Conservation (phyloP, 1,284 basidiomycete genomes). For the Sporisorium exsertum region DNA sequence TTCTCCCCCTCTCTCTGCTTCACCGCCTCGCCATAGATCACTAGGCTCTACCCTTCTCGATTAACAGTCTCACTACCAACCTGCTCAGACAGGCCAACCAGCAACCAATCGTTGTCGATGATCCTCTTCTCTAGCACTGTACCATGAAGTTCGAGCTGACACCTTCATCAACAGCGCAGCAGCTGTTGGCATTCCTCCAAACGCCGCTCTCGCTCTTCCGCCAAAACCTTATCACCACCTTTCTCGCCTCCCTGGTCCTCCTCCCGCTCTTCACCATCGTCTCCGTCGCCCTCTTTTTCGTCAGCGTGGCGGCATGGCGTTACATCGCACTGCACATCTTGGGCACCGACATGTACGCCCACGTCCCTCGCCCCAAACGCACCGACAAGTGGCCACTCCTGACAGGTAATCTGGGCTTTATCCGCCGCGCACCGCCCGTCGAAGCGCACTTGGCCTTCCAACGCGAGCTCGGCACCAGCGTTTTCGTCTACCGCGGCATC, state of each 20-base stretch:
- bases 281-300: background rate
- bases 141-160: constrained; percentile 28
- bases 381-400: constrained; percentile 28
- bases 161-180: background rate
- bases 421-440: constrained; percentile 34
- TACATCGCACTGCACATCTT: constrained; percentile 29
- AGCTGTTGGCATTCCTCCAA: background rate
- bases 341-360: constrained; percentile 38
- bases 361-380: constrained; percentile 28
- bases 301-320: constrained; percentile 16
- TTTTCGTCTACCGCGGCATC: constrained; percentile 62
- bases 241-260: constrained; percentile 11
- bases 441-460: constrained; percentile 43
- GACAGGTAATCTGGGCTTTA: constrained; percentile 38
- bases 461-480: constrained; percentile 27
- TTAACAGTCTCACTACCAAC: background rate
- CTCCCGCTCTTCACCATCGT: constrained; percentile 6
- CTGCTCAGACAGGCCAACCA: background rate
- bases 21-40: background rate
- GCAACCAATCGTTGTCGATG: background rate
- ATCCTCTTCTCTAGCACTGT: background rate
- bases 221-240: constrained; percentile 13
- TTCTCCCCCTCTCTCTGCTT: background rate
- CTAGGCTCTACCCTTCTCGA: background rate
- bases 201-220: constrained; percentile 5